Conservation (phyloP, 2,329 filamentous ascomycete species). For the Rosellinia necatrix region DNA sequence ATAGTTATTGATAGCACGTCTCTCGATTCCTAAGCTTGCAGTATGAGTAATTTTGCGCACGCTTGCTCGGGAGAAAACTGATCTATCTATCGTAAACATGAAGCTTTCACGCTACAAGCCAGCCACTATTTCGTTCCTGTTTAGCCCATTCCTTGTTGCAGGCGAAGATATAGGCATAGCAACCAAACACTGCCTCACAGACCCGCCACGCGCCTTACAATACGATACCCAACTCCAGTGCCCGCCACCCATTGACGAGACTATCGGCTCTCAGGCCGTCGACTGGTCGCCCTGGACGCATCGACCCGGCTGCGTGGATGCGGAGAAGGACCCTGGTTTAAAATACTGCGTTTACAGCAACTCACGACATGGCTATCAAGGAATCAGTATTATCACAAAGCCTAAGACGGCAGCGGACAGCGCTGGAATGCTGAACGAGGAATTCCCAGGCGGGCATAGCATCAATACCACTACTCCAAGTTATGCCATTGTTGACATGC, state of each 20-base stretch:
- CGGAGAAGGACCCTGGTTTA: conserved; percentile 13
- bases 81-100: background rate
- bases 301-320: conserved; percentile 28
- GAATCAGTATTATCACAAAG: conserved; percentile 44
- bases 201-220: conserved; percentile 27
- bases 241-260: conserved; percentile 30
- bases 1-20: background rate
- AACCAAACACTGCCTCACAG: conserved; percentile 22
- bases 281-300: conserved; percentile 39
- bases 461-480: conserved; percentile 5
- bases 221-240: conserved; percentile 28
- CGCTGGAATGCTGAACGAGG: conserved; percentile 37
- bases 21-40: background rate
- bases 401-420: conserved; percentile 41
- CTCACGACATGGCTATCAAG: conserved; percentile 35
- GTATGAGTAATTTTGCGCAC: background rate
- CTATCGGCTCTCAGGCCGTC: conserved; percentile 22
- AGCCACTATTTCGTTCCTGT: background rate
- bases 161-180: background rate
- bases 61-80: background rate
- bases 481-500: conserved; percentile 39
- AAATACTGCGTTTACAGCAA: conserved; percentile 38
- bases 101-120: conserved; percentile 4
- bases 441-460: conserved; percentile 11
- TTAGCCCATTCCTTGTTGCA: background rate